Evolutionary conservation across 768 basidiomycete genomes (phyloP), one percentile per base, ranked within the genome.

Genomic region (Mycena filopes): DNA sequence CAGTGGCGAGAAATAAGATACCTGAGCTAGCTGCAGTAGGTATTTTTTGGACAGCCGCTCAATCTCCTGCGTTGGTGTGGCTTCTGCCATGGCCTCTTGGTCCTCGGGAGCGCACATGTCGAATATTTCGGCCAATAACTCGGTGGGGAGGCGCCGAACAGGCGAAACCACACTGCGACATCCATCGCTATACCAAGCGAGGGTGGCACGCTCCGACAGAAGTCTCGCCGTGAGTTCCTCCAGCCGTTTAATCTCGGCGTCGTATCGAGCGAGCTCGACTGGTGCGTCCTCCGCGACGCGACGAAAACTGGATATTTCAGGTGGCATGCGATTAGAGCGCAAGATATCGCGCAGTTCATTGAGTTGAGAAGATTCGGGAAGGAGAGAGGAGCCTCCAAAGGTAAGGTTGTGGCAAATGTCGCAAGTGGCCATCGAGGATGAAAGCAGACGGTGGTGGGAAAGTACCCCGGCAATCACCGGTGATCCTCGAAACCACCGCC

Each of bases 111-210:
- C 13, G 20, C 33, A 42, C 36, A 49, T 25, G 12, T 57, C 55
- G 55, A 64, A 57, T 12, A 64, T 53, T 28, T 56, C 63, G 28
- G 21, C 28, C 26, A 64, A 26, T 10, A 63, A 21, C 40, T 63
- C 54, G 21, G 29, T 20, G 6, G 55, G 62, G 42, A 64, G 48
- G 4, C 55, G 45, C 6, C 63, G 47, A 8, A 51, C n/a, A 20
- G 55, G 55, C 38, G 62, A 42, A 40, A 50, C 40, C 13, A 51
- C 21, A 31, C 63, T 64, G 9, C n/a, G 28, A 26, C 38, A 48
- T 28, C 45, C 28, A 10, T 42, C 18, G 20, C 25, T n/a, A 25
- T 57, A 50, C 18, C 25, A 26, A 2, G 47, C 26, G 2, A 63
- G 20, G 4, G 11, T 5, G 15, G 9, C 51, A 4, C 45, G 42